Evolutionary conservation across 2,329 filamentous ascomycete genomes (phyloP), one percentile per base, ranked within the genome.

Genomic region (Colletotrichum sidae): DNA sequence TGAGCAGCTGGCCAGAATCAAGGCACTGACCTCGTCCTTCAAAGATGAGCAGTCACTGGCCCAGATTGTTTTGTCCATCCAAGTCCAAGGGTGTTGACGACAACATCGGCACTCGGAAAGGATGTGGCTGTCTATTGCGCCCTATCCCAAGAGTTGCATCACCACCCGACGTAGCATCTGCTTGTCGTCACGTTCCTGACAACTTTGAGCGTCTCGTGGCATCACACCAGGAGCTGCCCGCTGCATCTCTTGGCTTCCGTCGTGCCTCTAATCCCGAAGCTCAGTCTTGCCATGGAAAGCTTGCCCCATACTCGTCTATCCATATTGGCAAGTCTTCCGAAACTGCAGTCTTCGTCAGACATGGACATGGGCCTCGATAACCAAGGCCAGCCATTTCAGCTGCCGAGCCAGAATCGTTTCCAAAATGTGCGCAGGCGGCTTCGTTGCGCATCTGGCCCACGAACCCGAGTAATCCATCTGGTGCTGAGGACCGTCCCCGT

Each of bases 21-120:
- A 53, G 63, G 52, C 52, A 65, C 37, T 65, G 56, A 46, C 53
- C 41, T 56, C 58, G 33, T 44, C 38, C 58, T 39, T 39, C 41
- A 56, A 62, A 62, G 37, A 44, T 51, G 56, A 51, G 61, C 61
- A 60, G 41, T 60, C 55, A 55, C 60, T 65, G 61, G 61, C 46
- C 61, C 61, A 64, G 49, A 60, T 60, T 41, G 49, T 39, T 53
- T 57, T 46, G 35, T 35, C 46, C 45, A 12, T 51, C 56, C 51
- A 46, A 41, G 61, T 56, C 56, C 49, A 55, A 54, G 50, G 47
- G n/a, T 63, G 47, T 51, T 38, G 49, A 44, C 33, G 35, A 65
- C n/a, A 46, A 17, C 37, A 17, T 15, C 44, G 33, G 33, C 60
- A n/a, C 37, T 8, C 35, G 9, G 17, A 50, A 49, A 34, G 47